Conservation (phyloP, 495 filamentous ascomycete species). For the Pseudomonodictys pantanalensis region DNA sequence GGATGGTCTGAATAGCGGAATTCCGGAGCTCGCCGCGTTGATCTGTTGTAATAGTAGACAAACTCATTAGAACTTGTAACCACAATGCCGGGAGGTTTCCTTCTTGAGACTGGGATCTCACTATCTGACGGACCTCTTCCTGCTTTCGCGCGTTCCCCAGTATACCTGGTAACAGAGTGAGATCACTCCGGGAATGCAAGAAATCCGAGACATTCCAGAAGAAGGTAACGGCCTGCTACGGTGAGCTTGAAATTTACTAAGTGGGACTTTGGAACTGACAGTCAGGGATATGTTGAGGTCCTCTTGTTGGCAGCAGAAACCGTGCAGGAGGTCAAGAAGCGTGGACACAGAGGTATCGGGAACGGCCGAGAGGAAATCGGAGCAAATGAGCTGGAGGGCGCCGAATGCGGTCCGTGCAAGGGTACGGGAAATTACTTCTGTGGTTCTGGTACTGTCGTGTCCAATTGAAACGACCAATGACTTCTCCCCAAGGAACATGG, state of each 20-base stretch:
- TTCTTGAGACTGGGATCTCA: constrained; percentile 51
- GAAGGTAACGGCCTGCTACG: constrained; percentile 71
- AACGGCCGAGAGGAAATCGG: constrained; percentile 81
- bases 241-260: background rate
- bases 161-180: constrained; percentile 46
- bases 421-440: constrained; percentile 54
- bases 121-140: constrained; percentile 43
- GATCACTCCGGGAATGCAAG: constrained; percentile 53
- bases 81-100: constrained; percentile 65
- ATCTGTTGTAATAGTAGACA: constrained; percentile 75
- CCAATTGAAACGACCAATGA: no score
- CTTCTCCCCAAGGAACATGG: no score
- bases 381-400: constrained; percentile 87
- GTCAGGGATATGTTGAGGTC: constrained; percentile 96
- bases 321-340: constrained; percentile 82
- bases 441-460: background rate
- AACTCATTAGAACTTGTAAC: constrained; percentile 75
- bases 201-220: constrained; percentile 95
- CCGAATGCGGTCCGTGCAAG: constrained; percentile 82
- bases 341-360: constrained; percentile 75
- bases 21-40: constrained; percentile 82
- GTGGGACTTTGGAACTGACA: constrained; percentile 47
- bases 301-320: constrained; percentile 80
- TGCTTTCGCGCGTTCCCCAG: constrained; percentile 46
- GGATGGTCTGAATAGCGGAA: constrained; percentile 84